Conservation (phyloP, 2,329 filamentous ascomycete species). For the Ophiosphaerella korrae region DNA sequence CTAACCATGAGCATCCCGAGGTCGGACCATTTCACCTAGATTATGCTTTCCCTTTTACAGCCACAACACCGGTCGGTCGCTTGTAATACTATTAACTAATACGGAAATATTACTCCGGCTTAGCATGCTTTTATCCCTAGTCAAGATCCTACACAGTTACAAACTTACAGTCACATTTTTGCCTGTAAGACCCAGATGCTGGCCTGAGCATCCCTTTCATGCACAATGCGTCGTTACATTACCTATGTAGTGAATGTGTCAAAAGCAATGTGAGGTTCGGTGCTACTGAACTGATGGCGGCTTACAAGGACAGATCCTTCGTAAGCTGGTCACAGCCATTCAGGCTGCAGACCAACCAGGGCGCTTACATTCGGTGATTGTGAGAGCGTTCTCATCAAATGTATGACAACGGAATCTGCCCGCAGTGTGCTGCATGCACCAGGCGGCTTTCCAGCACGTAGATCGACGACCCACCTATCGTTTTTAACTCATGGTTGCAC, state of each 20-base stretch:
- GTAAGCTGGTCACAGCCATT: slow-evolving; percentile 2
- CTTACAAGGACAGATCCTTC: slow-evolving; percentile 8
- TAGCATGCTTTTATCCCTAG: slow-evolving; percentile 19
- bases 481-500: slow-evolving; percentile 11
- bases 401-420: slow-evolving; percentile 20
- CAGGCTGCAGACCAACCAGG: slow-evolving; percentile 1
- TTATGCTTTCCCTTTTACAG: slow-evolving; percentile 30
- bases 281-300: slow-evolving; percentile 14
- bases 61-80: slow-evolving; percentile 30
- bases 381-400: slow-evolving; percentile 13
- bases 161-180: slow-evolving; percentile 5
- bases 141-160: slow-evolving; percentile 16
- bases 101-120: slow-evolving; percentile 23
- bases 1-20: slow-evolving; percentile 16
- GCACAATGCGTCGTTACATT: slow-evolving; percentile 20
- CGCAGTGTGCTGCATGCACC: slow-evolving; percentile 17
- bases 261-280: slow-evolving; percentile 14
- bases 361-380: slow-evolving; percentile 10
- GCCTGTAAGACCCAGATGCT: slow-evolving; percentile 22
- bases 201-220: slow-evolving; percentile 10
- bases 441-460: slow-evolving; percentile 13
- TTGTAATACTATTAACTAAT: slow-evolving; percentile 25
- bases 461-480: slow-evolving; percentile 20
- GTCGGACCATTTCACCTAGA: slow-evolving; percentile 25
- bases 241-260: slow-evolving; percentile 13